These are phyloP conservation scores for Stachybotrys chlorohalonatus DNA, from an alignment of 2,329 filamentous ascomycete genomes.

Conservation along the genomic window DNA sequence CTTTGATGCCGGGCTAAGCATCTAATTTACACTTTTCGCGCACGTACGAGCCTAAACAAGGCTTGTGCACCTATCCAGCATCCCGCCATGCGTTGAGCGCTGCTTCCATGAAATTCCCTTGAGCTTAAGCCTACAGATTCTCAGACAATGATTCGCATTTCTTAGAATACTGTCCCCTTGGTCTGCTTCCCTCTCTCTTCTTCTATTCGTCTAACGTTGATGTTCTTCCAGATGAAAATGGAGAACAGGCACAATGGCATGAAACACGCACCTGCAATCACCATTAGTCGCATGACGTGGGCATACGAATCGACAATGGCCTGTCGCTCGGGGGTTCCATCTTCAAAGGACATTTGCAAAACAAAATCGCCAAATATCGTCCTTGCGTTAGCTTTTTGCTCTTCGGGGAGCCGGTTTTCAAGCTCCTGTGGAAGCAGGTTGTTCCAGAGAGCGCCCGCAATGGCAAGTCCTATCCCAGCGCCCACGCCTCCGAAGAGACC, in stretches of 20 bases:
- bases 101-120: too few species aligned
- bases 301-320: constrained; percentile 44
- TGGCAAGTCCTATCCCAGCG: constrained; percentile 31
- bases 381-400: constrained; percentile 18
- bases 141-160: too few species aligned
- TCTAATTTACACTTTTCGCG: too few species aligned
- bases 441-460: constrained; percentile 27
- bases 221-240: constrained; percentile 22
- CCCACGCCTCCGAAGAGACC: constrained; percentile 30
- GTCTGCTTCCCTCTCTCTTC: constrained; percentile 13
- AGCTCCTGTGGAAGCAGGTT: constrained; percentile 24
- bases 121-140: too few species aligned
- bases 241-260: constrained; percentile 21
- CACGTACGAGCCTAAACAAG: too few species aligned
- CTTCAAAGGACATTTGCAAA: constrained; percentile 24
- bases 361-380: constrained; percentile 29
- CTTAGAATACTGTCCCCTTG: constrained; percentile 23
- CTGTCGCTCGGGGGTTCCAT: constrained; percentile 25
- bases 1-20: too few species aligned
- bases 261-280: constrained; percentile 23
- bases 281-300: constrained; percentile 24
- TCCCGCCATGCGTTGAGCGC: too few species aligned
- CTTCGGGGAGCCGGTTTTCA: constrained; percentile 24
- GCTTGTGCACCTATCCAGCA: too few species aligned
- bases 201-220: constrained; percentile 24